phyloP scores from a whole-genome alignment of 2,329 filamentous ascomycete species.

The Aspergillus aculeatus region DNA sequence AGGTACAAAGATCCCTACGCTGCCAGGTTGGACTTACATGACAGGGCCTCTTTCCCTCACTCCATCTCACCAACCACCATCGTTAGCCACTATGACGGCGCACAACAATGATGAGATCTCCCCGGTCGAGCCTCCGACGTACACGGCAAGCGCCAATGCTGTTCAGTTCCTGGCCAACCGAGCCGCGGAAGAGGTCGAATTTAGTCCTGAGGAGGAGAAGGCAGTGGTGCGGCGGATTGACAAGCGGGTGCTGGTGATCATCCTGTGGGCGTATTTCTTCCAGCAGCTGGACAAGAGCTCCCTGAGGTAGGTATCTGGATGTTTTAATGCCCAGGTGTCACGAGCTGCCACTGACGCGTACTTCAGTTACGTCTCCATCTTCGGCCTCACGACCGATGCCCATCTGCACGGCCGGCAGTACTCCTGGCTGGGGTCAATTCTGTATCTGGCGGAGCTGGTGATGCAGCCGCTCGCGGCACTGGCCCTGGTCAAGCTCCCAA shows the following conservation, averaged over 20 bases:
- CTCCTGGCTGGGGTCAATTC: constrained; percentile 62
- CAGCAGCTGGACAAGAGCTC: constrained; percentile 54
- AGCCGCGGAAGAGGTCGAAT: constrained; percentile 22
- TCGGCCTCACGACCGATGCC: constrained; percentile 49
- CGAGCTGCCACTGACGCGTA: neutral
- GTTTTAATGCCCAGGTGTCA: too few species aligned
- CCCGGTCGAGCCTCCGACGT: too few species aligned
- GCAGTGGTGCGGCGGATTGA: constrained; percentile 44
- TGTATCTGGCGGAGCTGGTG: constrained; percentile 60
- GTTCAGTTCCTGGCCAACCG: constrained; percentile 14
- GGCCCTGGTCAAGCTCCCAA: constrained; percentile 43
- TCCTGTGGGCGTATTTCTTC: constrained; percentile 59
- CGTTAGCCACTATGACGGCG: too few species aligned
- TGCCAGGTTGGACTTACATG: too few species aligned
- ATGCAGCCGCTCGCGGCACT: constrained; percentile 58
- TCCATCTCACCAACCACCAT: too few species aligned
- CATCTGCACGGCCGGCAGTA: constrained; percentile 49
- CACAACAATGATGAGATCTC: too few species aligned
- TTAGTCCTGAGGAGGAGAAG: constrained; percentile 52
- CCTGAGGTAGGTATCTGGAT: too few species aligned
- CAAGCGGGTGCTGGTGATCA: constrained; percentile 49
- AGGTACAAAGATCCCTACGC: too few species aligned
- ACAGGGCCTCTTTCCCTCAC: too few species aligned
- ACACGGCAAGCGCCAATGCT: neutral
- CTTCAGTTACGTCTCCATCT: constrained; percentile 25